A percentile compares a stretch with the other conserved stretches of the same genome.
Evolutionary conservation across 78 protist genomes (phyloP).

Genomic region (Dictyostelium capitatum): DNA sequence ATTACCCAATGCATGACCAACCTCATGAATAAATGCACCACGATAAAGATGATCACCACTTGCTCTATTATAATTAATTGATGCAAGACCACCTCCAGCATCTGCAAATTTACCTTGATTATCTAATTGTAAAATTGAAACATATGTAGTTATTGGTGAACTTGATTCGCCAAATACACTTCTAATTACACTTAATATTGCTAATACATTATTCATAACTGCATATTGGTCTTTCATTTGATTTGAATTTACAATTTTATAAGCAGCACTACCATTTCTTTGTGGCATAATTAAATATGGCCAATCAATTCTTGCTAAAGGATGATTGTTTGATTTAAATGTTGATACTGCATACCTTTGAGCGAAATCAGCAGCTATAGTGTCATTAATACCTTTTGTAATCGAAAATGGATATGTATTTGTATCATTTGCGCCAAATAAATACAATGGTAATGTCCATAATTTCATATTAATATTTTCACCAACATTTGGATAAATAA

Average conservation of each 20-base stretch:
- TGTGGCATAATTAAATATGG: not conserved
- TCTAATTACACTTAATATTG: not conserved
- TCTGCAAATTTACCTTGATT: not conserved
- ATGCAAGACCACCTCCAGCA: constrained; percentile 32
- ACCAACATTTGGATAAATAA: not conserved
- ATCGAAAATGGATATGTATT: not conserved
- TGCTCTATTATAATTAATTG: constrained; percentile 24
- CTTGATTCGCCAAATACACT: constrained; percentile 13
- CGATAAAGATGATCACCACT: constrained; percentile 17
- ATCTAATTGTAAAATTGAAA: constrained; percentile 9
- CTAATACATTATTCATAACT: constrained; percentile 3
- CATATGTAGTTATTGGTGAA: not conserved
- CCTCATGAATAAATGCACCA: constrained; percentile 64
- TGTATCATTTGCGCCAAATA: constrained; percentile 43
- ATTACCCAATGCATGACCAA: constrained; percentile 59
- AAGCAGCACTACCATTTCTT: constrained; percentile 13
- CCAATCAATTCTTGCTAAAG: not conserved
- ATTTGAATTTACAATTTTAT: not conserved
- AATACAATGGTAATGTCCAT: constrained; percentile 24
- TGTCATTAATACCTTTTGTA: not conserved
- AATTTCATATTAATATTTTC: not conserved
- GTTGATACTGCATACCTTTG: constrained; percentile 18
- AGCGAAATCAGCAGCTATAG: not conserved
- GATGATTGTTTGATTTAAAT: not conserved
- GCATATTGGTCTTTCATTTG: not conserved